Conservation (phyloP, 225 moss, liverwort and hornwort species). For the Sphagnum tenellum region DNA sequence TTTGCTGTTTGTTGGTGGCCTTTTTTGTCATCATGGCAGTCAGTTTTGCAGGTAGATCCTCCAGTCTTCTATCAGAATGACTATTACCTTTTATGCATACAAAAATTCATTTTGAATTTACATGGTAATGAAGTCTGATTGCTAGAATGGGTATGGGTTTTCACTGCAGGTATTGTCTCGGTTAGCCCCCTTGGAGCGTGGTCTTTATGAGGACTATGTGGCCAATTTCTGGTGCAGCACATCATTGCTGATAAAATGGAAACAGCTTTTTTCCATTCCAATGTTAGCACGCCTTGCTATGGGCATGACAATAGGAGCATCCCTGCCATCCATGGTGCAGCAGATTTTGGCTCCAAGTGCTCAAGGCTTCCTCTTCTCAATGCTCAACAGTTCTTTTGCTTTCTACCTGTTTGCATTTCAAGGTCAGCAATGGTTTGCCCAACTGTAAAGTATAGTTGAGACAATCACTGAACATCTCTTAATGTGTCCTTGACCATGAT, state of each 20-base stretch:
- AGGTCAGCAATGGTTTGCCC: slow-evolving; percentile 31
- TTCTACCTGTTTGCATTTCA: slow-evolving; percentile 93
- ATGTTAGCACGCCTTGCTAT: slow-evolving; percentile 66
- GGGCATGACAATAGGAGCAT: slow-evolving; percentile 65
- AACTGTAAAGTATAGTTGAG: too few relatives aligned
- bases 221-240: slow-evolving; percentile 99
- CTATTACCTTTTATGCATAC: too few relatives aligned
- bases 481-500: too few relatives aligned
- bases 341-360: slow-evolving; percentile 77
- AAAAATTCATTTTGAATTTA: too few relatives aligned
- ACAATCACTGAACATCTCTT: too few relatives aligned
- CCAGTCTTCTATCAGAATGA: too few relatives aligned
- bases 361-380: slow-evolving; percentile 72
- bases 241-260: slow-evolving; percentile 84
- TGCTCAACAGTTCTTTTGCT: slow-evolving; percentile 89
- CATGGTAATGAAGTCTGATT: too few relatives aligned
- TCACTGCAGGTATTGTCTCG: slow-evolving; percentile 59
- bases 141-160: neutral
- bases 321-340: slow-evolving; percentile 83
- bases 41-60: slow-evolving; percentile 46
- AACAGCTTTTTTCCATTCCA: slow-evolving; percentile 57
- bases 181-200: slow-evolving; percentile 77
- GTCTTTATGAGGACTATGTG: slow-evolving; percentile 93
- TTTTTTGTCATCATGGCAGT: slow-evolving; percentile 44
- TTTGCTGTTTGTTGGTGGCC: slow-evolving; percentile 91